phyloP scores from a whole-genome alignment of 73 alveolate species.

The Paramecium primaurelia region DNA sequence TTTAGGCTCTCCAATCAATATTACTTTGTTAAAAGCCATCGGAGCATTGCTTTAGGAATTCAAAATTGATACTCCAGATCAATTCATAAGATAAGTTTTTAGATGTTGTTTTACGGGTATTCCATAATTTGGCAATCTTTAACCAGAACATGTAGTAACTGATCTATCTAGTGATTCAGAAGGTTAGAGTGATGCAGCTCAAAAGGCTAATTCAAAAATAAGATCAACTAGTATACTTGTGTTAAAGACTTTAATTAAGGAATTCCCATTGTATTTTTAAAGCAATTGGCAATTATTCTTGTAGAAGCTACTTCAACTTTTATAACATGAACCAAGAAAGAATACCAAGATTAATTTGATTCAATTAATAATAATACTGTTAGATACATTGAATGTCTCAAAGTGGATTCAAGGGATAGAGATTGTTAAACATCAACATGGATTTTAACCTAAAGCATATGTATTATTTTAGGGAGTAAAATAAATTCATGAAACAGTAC shows the following conservation, averaged over 20 bases:
- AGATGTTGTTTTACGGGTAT: conserved; percentile 16
- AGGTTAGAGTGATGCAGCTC: conserved; percentile 10
- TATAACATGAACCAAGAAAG: conserved; percentile 2
- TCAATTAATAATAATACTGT: neutral
- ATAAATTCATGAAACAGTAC: conserved; percentile 7
- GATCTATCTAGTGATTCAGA: conserved; percentile 30
- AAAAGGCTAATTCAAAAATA: neutral
- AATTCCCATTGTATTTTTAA: conserved; percentile 6
- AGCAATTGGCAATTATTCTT: conserved; percentile 10
- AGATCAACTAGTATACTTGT: neutral
- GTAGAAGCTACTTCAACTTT: neutral
- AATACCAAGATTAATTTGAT: neutral
- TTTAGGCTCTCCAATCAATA: neutral
- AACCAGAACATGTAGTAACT: neutral
- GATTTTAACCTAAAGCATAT: conserved; percentile 29
- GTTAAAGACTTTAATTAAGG: neutral
- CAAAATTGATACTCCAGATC: conserved; percentile 8
- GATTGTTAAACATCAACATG: neutral
- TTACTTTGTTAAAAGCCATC: neutral
- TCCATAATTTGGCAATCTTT: neutral
- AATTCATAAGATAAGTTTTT: neutral
- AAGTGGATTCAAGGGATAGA: conserved; percentile 34
- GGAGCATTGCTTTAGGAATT: conserved; percentile 1
- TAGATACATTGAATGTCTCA: neutral
- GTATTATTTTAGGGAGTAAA: neutral